phyloP scores from a whole-genome alignment of 768 basidiomycete genomes.

The Tricholoma hemisulphureum region DNA sequence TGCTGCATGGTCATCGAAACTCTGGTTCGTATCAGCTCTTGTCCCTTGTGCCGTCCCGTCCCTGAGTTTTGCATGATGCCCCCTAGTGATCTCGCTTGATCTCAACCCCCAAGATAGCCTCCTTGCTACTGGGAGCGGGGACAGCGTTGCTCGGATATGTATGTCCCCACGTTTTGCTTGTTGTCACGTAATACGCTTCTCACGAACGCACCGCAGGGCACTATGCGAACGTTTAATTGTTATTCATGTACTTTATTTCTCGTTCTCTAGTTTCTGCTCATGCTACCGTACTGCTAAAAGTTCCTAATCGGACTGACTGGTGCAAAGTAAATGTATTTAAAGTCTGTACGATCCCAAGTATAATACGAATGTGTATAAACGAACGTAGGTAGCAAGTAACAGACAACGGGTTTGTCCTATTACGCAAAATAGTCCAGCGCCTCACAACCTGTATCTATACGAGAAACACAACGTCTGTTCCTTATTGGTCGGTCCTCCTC shows the following conservation, averaged over 20 bases:
- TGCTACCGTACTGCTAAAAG: no score
- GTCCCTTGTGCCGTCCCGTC: neutral
- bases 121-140: slow-evolving; percentile 53
- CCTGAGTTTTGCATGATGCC: neutral
- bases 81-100: slow-evolving; percentile 52
- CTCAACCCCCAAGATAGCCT: slow-evolving; percentile 44
- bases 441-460: no score
- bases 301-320: no score
- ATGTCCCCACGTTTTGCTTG: slow-evolving; percentile 33
- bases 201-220: slow-evolving; percentile 6
- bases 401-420: no score
- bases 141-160: slow-evolving; percentile 57
- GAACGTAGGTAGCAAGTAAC: no score
- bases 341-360: no score
- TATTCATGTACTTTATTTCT: neutral
- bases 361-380: no score
- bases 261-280: no score
- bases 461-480: neutral
- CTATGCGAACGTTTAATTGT: slow-evolving; percentile 4
- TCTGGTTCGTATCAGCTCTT: slow-evolving; percentile 45
- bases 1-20: slow-evolving; percentile 77
- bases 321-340: no score
- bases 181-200: neutral
- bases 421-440: no score
- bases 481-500: slow-evolving; percentile 24